These are phyloP conservation scores for Melampsora abietis-canadensis DNA, from an alignment of 1,284 basidiomycete species.

Conservation along the genomic window DNA sequence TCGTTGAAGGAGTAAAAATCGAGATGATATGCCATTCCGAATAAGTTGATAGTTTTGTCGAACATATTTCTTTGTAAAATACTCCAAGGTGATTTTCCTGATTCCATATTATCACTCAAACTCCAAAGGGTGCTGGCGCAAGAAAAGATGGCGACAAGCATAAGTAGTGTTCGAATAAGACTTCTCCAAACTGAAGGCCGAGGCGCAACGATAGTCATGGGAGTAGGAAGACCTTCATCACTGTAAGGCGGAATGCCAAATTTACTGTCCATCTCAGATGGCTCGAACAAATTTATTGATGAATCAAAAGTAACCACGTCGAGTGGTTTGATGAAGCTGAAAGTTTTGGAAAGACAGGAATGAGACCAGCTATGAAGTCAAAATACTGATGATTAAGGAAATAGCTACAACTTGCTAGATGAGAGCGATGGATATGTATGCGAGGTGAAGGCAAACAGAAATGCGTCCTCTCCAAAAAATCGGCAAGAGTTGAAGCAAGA, in stretches of 20 bases:
- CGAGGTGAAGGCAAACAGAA: not conserved
- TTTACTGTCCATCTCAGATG: conserved; percentile 5
- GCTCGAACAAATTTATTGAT: not conserved
- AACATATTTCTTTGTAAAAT: not conserved
- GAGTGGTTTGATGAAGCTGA: not conserved
- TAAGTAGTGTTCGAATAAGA: not conserved
- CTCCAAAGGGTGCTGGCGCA: not conserved
- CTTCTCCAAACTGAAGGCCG: not conserved
- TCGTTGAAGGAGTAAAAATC: not conserved
- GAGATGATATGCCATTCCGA: not conserved
- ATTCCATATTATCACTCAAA: not conserved
- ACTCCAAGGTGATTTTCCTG: conserved; percentile 2
- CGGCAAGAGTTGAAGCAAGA: not conserved
- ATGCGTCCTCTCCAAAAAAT: not conserved
- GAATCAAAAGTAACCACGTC: not conserved
- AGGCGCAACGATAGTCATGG: not conserved
- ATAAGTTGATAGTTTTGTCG: not conserved
- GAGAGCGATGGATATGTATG: not conserved
- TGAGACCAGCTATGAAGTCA: conserved; percentile 1
- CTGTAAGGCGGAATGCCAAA: not conserved
- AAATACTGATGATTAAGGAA: not conserved
- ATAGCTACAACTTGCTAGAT: not conserved
- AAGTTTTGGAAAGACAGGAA: conserved; percentile 1
- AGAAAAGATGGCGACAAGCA: conserved; percentile 3
- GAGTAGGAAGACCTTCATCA: not conserved